Evolutionary conservation across 306 rosid genomes (phyloP), one percentile per base, ranked within the genome.

Genomic region (Cucurbita argyrosperma): DNA sequence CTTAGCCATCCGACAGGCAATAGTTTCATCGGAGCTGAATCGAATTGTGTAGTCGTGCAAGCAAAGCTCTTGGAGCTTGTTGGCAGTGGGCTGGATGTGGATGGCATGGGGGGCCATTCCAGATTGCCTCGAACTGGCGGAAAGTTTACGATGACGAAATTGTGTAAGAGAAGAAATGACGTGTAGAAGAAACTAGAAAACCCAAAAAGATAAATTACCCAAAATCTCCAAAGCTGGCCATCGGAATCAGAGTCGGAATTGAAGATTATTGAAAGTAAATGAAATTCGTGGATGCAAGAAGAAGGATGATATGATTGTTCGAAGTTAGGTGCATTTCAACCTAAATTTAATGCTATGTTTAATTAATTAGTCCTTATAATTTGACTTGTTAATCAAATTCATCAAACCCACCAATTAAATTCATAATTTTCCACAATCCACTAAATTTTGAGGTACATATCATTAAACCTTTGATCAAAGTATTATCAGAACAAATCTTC

Each of bases 91-190:
- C 72, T 87, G 81, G 46, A 84, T 89, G 76, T 82, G 75, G 75
- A 52, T 50, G 50, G 89, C 35, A 90, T 8, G 96, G 96, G 0
- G 94, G 97, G 2, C 98, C 98, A 2, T 83, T 88, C 98, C 97
- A 93, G 83, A 90, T 75, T 4, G 87, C 79, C 84, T 63, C 94
- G 89, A 80, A 93, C 98, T 90, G 76, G 39, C 23, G 78, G 65
- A 69, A 61, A 82, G 23, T 63, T 30, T 21, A 65, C 63, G 76
- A 37, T 53, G 10, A 53, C 26, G 18, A 18, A 30, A 52, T 15
- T 26, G 46, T 0, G 45, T 19, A 19, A 45, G 13, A 38, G 18
- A 21, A 39, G 71, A 5, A 16, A 63, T 56, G 42, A 70, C 21
- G 21, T 35, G 43, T 4, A 5, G 50, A 74, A 37, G 40, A 2